Evolutionary conservation across 768 basidiomycete species (phyloP).

Genomic region (Guyanaporus albipodus): DNA sequence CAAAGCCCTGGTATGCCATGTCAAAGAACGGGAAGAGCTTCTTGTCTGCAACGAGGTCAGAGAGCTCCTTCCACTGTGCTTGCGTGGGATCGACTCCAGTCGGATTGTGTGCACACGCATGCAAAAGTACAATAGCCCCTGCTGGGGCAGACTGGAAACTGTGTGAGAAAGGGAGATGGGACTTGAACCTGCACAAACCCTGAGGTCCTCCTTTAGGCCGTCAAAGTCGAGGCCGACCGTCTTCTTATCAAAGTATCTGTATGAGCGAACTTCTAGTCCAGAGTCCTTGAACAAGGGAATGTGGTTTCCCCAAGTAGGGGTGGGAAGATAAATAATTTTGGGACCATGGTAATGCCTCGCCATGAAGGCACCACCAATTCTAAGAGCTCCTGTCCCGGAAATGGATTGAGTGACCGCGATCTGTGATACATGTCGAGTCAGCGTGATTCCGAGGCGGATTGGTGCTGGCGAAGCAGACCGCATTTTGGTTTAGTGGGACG

Average conservation of each 20-base stretch:
- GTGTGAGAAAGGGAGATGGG: conserved; percentile 11
- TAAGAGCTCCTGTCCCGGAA: conserved; percentile 95
- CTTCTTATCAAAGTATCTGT: conserved; percentile 91
- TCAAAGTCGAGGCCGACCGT: conserved; percentile 91
- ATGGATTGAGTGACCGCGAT: conserved; percentile 89
- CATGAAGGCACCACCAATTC: conserved; percentile 92
- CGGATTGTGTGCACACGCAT: conserved; percentile 99
- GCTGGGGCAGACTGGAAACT: conserved; percentile 58
- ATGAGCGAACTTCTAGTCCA: conserved; percentile 87
- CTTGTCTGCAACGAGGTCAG: conserved; percentile 82
- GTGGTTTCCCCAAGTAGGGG: conserved; percentile 98
- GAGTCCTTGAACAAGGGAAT: conserved; percentile 91
- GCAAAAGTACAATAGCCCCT: conserved; percentile 81
- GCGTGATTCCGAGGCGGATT: not conserved
- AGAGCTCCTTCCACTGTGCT: conserved; percentile 90
- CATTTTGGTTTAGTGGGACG: conserved; percentile 61
- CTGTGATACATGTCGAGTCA: conserved; percentile 35
- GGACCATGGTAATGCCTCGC: conserved; percentile 83
- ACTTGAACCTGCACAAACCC: conserved; percentile 44
- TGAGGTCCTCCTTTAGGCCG: conserved; percentile 83
- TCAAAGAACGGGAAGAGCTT: conserved; percentile 98
- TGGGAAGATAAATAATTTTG: conserved; percentile 86
- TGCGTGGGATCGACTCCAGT: conserved; percentile 94
- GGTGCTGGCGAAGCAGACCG: conserved; percentile 47
- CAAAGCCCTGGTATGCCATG: conserved; percentile 99